Conservation (phyloP, 225 moss, liverwort and hornwort genomes). For the Antitrichia curtipendula region DNA sequence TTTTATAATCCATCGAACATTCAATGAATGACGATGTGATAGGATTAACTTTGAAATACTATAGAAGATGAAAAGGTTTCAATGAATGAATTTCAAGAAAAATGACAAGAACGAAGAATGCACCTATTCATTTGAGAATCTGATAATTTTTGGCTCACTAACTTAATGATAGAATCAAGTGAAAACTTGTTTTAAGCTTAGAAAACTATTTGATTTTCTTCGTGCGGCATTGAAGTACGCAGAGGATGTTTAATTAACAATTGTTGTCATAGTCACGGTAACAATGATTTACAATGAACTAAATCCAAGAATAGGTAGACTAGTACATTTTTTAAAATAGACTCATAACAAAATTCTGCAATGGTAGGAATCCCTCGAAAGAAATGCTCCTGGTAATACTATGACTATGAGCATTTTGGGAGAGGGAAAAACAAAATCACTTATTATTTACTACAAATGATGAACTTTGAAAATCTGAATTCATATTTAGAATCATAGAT, state of each 20-base stretch:
- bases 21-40: fast-evolving
- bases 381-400: too few species aligned
- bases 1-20: too few species aligned
- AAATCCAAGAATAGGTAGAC: not conserved
- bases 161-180: not conserved
- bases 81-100: not conserved
- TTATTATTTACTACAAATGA: not conserved
- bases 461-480: not conserved
- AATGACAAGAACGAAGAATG: not conserved
- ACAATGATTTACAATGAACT: not conserved
- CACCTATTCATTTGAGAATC: not conserved
- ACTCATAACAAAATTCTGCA: not conserved
- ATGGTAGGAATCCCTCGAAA: not conserved
- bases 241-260: too few species aligned
- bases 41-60: fast-evolving
- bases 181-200: not conserved
- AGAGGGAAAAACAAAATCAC: too few species aligned
- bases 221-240: fast-evolving
- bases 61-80: fast-evolving
- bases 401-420: fast-evolving
- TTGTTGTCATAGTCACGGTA: not conserved
- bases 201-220: not conserved
- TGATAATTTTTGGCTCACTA: not conserved
- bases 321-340: not conserved
- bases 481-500: not conserved